Base-by-base conservation (phyloP, 2,329 filamentous ascomycete genomes). In the Bipolaris bicolor region DNA sequence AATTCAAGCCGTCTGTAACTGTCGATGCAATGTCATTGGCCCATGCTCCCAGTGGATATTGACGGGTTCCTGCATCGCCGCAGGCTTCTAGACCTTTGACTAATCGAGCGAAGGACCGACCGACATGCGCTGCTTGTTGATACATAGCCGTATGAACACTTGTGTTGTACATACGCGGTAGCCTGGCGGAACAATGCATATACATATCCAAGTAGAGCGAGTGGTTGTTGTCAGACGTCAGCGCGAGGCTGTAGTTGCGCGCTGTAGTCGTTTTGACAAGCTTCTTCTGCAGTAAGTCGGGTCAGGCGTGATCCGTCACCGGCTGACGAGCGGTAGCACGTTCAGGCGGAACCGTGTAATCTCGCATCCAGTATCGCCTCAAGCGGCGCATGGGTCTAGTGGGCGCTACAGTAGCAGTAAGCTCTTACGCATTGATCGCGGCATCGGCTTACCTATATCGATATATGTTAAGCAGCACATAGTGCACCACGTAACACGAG, bases 41-140 rank as follows among this genome's bases (percentile, higher is more conserved):
- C 50, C 26, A 54, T 39, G 41, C 44, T 46, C 44, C 15, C 45
- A 31, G 51, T 55, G 51, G 53, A 44, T 40, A 58, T 55, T 33
- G 55, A 52, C 64, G 67, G 67, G 67, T 69, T 69, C 67, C 67
- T 68, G 61, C 63, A 63, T 65, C 54, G 57, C 18, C 44, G 22
- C 49, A 52, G 54, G 62, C 61, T 49, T 68, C 63, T 66, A 61
- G 63, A 58, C 63, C 61, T 52, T 46, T 26, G 43, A 55, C 65
- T 65, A 64, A 43, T 26, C 18, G 44, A 44, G 46, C 44, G 20
- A 57, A 53, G 51, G 48, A 55, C 54, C 54, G 54, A 56, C 45
- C 49, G 53, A 52, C 57, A 50, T 51, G 41, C 31, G 29, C 11
- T 46, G 26, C 1, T 10, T 29, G 26, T 10, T 29, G 2, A 9